A percentile compares a stretch with the other conserved stretches of the same genome.
Evolutionary conservation across 2,329 filamentous ascomycete species (phyloP).

Genomic region (Paraphaeosphaeria minitans): DNA sequence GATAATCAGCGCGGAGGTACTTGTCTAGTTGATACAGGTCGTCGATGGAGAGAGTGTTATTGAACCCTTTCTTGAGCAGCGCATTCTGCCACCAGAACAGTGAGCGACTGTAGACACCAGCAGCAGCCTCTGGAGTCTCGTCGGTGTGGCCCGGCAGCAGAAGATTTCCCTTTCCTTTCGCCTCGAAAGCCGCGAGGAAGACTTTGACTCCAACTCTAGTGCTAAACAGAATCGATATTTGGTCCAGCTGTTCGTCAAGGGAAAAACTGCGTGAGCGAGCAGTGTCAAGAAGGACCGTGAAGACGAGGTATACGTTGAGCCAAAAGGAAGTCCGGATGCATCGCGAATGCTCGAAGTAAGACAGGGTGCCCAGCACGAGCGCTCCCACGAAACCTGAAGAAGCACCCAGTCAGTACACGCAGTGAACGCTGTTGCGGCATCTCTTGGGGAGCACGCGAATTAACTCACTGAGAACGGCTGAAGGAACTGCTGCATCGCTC

Average conservation of each 20-base stretch:
- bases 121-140: slow-evolving; percentile 58
- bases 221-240: slow-evolving; percentile 51
- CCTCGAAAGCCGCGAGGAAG: slow-evolving; percentile 53
- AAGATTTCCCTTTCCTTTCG: slow-evolving; percentile 51
- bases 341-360: slow-evolving; percentile 55
- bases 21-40: slow-evolving; percentile 55
- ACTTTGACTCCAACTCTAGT: slow-evolving; percentile 51
- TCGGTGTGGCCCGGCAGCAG: slow-evolving; percentile 46
- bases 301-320: slow-evolving; percentile 54
- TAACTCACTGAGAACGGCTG: slow-evolving; percentile 28
- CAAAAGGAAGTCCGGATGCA: slow-evolving; percentile 54
- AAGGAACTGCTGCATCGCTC: slow-evolving; percentile 31
- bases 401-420: background rate
- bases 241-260: slow-evolving; percentile 35
- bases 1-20: slow-evolving; percentile 48
- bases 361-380: slow-evolving; percentile 46
- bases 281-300: slow-evolving; percentile 54
- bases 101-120: slow-evolving; percentile 54
- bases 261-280: slow-evolving; percentile 52
- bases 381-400: slow-evolving; percentile 25
- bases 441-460: background rate
- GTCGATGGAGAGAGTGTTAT: slow-evolving; percentile 49
- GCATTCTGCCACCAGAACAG: slow-evolving; percentile 62
- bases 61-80: slow-evolving; percentile 57
- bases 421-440: background rate